Base-by-base conservation (phyloP, 352 stramenopile genomes). In the Pythium monospermum region DNA sequence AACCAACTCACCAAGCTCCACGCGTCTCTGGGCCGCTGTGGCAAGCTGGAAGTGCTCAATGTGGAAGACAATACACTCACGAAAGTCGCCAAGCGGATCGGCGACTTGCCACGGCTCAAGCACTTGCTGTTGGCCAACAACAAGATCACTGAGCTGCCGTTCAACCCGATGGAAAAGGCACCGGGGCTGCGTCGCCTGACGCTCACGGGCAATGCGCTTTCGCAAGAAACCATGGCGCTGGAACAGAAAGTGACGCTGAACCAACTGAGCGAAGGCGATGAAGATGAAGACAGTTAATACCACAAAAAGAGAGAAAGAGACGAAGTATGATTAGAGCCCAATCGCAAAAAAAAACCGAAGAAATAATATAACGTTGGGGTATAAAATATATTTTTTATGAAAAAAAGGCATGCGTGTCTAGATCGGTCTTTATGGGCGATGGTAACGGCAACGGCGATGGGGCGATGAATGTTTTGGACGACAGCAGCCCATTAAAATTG, bases 121-220 rank as follows among this genome's bases (percentile, higher is more conserved):
- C 78, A 94, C 50, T 47, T 96, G 33, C 57, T 95, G 15, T 69
- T 95, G 3, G 85, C 84, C 5, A 87, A 93, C 63, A 96, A 96
- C 64, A 35, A 75, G 6, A 83, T 96, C 55, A 73, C 69, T 0
- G 77, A 81, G 36, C 56, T 96, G 37, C 85, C 85, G 27, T 87
- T 92, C 53, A 87, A 94, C 33, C 84, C 81, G 10, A 40, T 88
- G 5, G 73, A 94, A 50, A 88, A 78, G 32, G 68, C 76, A 1
- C 66, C 63, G 2, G 71, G 73, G n/a, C 56, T 95, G 16, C 76
- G 85, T 10, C 72, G 83, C 12, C 66, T 96, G 13, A 96, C 85
- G 23, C 65, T 96, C 12, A 81, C 73, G 6, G 85, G 83, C 18
- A 94, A 95, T 52, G 57, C 83, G 36, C 47, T 94, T 6, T 46